These are phyloP conservation scores for Cupressus sempervirens DNA, from an alignment of 75 land plant species.

Conservation along the genomic window DNA sequence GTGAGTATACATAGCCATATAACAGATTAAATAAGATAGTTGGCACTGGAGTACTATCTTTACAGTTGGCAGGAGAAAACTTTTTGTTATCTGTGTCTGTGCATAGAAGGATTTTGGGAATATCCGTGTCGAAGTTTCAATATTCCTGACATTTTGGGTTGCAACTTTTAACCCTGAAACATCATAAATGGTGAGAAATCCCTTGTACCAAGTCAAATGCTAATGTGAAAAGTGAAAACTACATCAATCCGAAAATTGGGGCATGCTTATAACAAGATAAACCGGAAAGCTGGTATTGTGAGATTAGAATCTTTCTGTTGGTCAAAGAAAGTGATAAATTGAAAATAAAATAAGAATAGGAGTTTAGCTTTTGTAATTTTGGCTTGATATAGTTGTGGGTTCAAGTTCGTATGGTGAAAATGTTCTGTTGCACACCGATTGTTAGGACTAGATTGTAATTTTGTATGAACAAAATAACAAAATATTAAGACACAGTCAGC, in stretches of 20 bases:
- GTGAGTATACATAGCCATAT: constrained; percentile 18
- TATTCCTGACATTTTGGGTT: neutral
- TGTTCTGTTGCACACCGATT: neutral
- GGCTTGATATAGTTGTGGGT: neutral
- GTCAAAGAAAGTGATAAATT: neutral
- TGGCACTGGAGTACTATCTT: neutral
- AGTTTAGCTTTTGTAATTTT: no score
- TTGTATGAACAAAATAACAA: neutral
- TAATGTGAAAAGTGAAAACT: neutral
- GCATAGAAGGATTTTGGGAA: neutral
- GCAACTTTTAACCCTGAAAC: neutral
- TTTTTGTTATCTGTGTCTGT: neutral
- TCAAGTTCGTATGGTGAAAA: neutral
- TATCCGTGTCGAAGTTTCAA: neutral
- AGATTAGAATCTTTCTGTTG: neutral
- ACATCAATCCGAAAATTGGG: neutral
- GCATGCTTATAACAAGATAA: neutral
- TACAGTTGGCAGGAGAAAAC: neutral
- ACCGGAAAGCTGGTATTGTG: neutral
- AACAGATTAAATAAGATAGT: neutral
- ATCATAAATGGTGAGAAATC: neutral
- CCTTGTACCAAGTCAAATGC: neutral
- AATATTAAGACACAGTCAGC: neutral
- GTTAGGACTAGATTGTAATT: neutral
- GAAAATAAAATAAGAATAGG: neutral